Percentiles rank a stretch among this genome's conserved stretches.
Conservation (phyloP, 2,329 filamentous ascomycete species). For the Aspergillus clavatus region DNA sequence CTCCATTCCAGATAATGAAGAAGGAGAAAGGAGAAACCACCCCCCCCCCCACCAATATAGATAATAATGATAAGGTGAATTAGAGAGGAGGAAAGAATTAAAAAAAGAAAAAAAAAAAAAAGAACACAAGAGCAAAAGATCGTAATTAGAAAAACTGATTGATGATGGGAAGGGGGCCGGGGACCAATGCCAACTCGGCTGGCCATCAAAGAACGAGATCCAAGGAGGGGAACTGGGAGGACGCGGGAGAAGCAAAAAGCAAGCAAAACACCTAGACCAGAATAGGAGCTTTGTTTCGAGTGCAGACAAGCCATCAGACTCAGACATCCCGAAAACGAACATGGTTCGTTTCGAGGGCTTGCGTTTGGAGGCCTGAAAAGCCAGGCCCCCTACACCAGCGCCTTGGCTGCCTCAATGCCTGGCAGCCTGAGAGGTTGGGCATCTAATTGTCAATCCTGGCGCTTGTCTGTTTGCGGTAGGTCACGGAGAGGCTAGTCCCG, state of each 20-base stretch:
- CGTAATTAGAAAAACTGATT: neutral
- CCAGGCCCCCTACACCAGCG: constrained; percentile 6
- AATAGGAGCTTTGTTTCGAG: constrained; percentile 9
- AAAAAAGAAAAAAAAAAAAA: neutral
- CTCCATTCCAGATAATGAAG: neutral
- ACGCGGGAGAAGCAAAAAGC: neutral
- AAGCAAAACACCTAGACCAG: constrained; percentile 6
- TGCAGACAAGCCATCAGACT: neutral
- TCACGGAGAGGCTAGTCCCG: constrained; percentile 4
- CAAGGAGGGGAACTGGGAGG: neutral
- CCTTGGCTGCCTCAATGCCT: constrained; percentile 3
- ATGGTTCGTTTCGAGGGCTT: neutral
- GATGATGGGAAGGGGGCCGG: neutral
- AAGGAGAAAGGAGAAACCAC: neutral
- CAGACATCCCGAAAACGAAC: constrained; percentile 9
- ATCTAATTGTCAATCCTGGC: neutral
- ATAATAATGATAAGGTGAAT: neutral
- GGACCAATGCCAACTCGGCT: neutral
- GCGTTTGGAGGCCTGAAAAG: constrained; percentile 6
- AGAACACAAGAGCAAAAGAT: neutral
- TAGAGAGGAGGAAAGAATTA: no score
- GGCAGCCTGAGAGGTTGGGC: constrained; percentile 1
- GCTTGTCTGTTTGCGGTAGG: constrained; percentile 9
- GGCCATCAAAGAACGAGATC: neutral
- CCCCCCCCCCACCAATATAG: no score